phyloP scores from a whole-genome alignment of 345 rosid genomes.

The Acer yangbiense region DNA sequence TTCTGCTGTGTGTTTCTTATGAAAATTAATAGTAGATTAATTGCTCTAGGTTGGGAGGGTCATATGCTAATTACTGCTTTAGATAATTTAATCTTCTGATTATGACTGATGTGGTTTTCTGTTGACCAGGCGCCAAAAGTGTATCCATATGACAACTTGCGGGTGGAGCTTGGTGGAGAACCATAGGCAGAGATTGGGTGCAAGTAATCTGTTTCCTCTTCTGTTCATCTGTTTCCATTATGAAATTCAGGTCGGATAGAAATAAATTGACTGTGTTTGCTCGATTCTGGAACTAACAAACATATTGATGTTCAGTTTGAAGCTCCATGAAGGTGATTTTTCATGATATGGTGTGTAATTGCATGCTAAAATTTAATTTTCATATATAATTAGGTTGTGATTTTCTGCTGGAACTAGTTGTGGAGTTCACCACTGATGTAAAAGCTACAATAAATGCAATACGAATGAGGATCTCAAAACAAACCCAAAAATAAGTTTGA shows the following conservation, averaged over 20 bases:
- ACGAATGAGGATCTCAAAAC: not conserved
- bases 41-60: not conserved
- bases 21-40: conserved; percentile 9
- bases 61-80: not conserved
- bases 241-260: conserved; percentile 8
- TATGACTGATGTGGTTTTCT: conserved; percentile 15
- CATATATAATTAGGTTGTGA: not conserved
- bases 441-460: not conserved
- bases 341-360: not conserved
- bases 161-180: conserved; percentile 97
- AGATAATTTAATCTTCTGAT: conserved; percentile 6
- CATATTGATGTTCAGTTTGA: conserved; percentile 14
- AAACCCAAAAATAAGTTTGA: not conserved
- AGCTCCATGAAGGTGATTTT: conserved; percentile 15
- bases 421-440: not conserved
- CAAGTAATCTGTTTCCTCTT: conserved; percentile 11
- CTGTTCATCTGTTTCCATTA: conserved; percentile 14
- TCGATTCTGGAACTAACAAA: conserved; percentile 17
- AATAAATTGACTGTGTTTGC: conserved; percentile 28
- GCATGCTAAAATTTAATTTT: not conserved
- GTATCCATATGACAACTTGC: conserved; percentile 90
- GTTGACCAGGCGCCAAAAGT: conserved; percentile 76
- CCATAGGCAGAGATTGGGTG: conserved; percentile 37
- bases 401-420: not conserved
- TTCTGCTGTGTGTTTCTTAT: not conserved